phyloP scores from a whole-genome alignment of 2,329 filamentous ascomycete species.

The Dissoconium aciculare region DNA sequence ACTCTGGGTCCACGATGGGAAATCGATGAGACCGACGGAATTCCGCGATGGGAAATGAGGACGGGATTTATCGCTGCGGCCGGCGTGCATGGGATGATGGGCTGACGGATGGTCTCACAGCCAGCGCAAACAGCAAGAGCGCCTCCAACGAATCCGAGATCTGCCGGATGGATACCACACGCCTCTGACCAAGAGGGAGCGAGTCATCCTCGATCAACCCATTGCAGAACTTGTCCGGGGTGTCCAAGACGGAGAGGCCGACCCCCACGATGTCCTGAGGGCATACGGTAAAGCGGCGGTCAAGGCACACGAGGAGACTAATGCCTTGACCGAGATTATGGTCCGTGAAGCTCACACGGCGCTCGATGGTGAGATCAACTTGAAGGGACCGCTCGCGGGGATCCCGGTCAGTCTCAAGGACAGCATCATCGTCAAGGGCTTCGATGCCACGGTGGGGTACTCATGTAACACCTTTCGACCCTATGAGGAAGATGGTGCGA shows the following conservation, averaged over 20 bases:
- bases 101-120: conserved; percentile 31
- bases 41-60: too few relatives aligned
- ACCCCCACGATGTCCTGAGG: conserved; percentile 59
- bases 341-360: conserved; percentile 64
- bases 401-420: conserved; percentile 77
- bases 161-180: conserved; percentile 52
- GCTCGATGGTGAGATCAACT: conserved; percentile 46
- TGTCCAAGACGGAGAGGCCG: conserved; percentile 53
- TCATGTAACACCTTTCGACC: conserved; percentile 57
- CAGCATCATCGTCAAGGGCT: conserved; percentile 61
- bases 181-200: conserved; percentile 50
- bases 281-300: conserved; percentile 79
- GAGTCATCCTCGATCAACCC: conserved; percentile 52
- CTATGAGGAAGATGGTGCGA: conserved; percentile 49
- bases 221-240: conserved; percentile 65
- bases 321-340: conserved; percentile 79
- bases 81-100: not conserved
- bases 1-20: conserved; percentile 6
- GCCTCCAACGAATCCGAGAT: conserved; percentile 50
- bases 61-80: too few relatives aligned
- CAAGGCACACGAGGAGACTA: conserved; percentile 71
- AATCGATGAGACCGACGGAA: conserved; percentile 2
- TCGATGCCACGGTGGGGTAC: conserved; percentile 71
- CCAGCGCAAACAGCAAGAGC: conserved; percentile 64
- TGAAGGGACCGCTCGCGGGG: conserved; percentile 70